Conservation (phyloP, 1,139 yeast genomes). For the Candida smagusa region DNA sequence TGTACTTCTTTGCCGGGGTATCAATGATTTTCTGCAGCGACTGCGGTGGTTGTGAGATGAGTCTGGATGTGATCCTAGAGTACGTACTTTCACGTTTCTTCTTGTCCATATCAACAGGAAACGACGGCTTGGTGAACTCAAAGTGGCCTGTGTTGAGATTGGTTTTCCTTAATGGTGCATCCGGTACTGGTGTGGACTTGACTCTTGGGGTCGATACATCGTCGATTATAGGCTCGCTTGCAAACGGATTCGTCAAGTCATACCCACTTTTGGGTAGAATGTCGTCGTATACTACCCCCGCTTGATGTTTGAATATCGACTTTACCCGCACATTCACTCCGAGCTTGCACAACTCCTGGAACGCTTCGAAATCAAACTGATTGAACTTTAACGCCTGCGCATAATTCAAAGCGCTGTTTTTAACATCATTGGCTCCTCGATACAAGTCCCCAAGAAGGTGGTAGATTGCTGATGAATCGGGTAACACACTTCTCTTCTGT, state of each 20-base stretch:
- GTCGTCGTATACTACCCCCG: conserved; percentile 10
- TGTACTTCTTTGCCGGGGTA: conserved; percentile 13
- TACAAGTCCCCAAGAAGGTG: conserved; percentile 72
- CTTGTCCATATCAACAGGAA: conserved; percentile 20
- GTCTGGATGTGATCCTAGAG: conserved; percentile 51
- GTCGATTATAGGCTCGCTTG: conserved; percentile 16
- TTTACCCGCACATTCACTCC: conserved; percentile 67
- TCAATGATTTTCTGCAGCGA: conserved; percentile 8
- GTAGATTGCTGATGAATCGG: conserved; percentile 65
- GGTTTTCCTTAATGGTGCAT: conserved; percentile 52
- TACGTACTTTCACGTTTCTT: conserved; percentile 30
- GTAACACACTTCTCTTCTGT: conserved; percentile 36
- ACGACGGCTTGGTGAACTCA: conserved; percentile 36
- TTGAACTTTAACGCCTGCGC: conserved; percentile 67
- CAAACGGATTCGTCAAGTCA: conserved; percentile 12
- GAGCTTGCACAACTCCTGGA: conserved; percentile 68
- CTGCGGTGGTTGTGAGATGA: conserved; percentile 45
- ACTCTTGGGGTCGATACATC: conserved; percentile 49
- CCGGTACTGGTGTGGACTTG: conserved; percentile 41
- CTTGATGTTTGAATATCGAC: conserved; percentile 47
- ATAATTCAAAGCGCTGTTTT: conserved; percentile 65
- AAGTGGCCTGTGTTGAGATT: conserved; percentile 26
- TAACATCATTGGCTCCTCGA: conserved; percentile 46
- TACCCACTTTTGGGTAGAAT: conserved; percentile 7
- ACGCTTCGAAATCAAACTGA: conserved; percentile 85